A percentile compares a stretch with the other conserved stretches of the same genome.
Evolutionary conservation across 73 alveolate species (phyloP).

Genomic region (Paramecium pentaurelia): DNA sequence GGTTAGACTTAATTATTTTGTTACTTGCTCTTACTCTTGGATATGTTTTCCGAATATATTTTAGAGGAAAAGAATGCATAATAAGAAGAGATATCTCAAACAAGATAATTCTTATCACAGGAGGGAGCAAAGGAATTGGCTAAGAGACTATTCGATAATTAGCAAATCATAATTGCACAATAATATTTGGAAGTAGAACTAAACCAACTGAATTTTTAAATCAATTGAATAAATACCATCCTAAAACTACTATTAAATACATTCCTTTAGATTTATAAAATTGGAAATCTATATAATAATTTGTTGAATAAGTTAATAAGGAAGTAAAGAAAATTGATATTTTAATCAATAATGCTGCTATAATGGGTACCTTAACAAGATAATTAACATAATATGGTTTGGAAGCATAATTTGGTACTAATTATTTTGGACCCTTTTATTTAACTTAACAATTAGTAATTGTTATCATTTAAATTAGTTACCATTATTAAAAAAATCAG

Average conservation of each 20-base stretch:
- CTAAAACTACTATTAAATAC: not conserved
- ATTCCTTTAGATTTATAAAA: not conserved
- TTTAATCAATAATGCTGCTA: slow-evolving; percentile 55
- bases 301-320: not conserved
- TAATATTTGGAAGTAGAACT: not conserved
- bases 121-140: slow-evolving; percentile 51
- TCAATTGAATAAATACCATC: not conserved
- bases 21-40: not conserved
- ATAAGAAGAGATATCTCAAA: not conserved
- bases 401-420: slow-evolving; percentile 29
- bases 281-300: not conserved
- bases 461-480: not conserved
- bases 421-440: slow-evolving; percentile 49
- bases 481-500: not conserved
- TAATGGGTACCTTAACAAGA: not conserved
- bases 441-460: not conserved
- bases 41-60: not conserved
- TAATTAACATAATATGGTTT: not conserved
- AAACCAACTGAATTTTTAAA: not conserved
- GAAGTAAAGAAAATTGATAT: slow-evolving; percentile 24
- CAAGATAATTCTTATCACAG: slow-evolving; percentile 13
- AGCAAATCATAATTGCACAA: not conserved
- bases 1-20: not conserved
- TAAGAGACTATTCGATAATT: not conserved
- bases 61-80: not conserved